Evolutionary conservation across 768 basidiomycete genomes (phyloP).

Genomic region (Pleurotus pulmonarius): DNA sequence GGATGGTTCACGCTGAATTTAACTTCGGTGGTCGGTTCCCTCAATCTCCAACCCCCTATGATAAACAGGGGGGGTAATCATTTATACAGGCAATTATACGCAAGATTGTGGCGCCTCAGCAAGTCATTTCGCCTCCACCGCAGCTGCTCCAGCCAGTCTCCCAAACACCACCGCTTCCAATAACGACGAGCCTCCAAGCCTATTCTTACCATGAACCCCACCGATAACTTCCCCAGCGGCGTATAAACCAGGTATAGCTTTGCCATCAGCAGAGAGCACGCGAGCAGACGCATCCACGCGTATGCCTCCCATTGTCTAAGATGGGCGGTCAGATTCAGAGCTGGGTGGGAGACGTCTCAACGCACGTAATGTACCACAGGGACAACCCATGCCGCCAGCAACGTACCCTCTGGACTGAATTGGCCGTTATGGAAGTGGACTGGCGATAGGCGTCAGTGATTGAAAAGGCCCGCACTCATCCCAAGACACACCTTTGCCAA

Average conservation of each 20-base stretch:
- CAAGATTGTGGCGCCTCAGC: too few species aligned
- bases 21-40: too few species aligned
- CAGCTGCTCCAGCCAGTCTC: slow-evolving; percentile 18
- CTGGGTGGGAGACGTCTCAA: too few species aligned
- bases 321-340: background rate
- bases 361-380: slow-evolving; percentile 24
- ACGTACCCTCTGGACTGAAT: slow-evolving; percentile 11
- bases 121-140: slow-evolving; percentile 6
- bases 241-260: slow-evolving; percentile 17
- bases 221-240: slow-evolving; percentile 25
- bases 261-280: slow-evolving; percentile 13
- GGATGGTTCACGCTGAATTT: too few species aligned
- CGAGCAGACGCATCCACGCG: slow-evolving; percentile 16
- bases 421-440: slow-evolving; percentile 11
- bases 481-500: slow-evolving; percentile 5
- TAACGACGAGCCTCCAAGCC: slow-evolving; percentile 23
- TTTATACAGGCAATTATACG: too few species aligned
- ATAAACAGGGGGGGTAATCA: too few species aligned
- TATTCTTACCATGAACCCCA: slow-evolving; percentile 24
- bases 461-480: background rate
- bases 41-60: too few species aligned
- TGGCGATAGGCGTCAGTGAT: background rate
- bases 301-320: slow-evolving; percentile 24
- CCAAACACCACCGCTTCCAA: slow-evolving; percentile 26
- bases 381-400: slow-evolving; percentile 20